These are phyloP conservation scores for Dendrobium catenatum DNA, from an alignment of 106 monocot species.

Conservation along the genomic window DNA sequence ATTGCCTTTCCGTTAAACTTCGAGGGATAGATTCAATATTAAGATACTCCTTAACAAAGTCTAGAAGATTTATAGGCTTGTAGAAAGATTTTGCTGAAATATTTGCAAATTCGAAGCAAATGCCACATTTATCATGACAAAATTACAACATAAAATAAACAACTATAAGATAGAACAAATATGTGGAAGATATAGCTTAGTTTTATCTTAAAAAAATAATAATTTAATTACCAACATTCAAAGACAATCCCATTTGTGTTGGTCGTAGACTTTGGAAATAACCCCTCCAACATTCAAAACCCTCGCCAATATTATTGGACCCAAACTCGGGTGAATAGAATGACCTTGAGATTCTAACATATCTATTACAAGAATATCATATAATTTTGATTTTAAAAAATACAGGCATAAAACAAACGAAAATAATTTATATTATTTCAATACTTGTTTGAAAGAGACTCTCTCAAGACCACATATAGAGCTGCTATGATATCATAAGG, in stretches of 20 bases:
- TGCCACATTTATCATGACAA: neutral
- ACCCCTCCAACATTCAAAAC: too few species aligned
- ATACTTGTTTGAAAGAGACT: constrained; percentile 27
- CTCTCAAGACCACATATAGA: constrained; percentile 49
- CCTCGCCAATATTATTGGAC: too few species aligned
- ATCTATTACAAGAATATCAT: constrained; percentile 14
- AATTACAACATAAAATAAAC: neutral
- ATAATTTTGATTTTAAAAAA: neutral
- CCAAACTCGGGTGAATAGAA: constrained; percentile 53
- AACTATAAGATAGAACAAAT: neutral
- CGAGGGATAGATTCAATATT: constrained; percentile 4
- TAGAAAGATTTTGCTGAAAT: constrained; percentile 53
- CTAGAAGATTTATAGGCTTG: constrained; percentile 21
- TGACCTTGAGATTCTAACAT: constrained; percentile 31
- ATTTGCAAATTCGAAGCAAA: constrained; percentile 23
- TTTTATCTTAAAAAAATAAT: neutral
- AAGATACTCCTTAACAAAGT: constrained; percentile 36
- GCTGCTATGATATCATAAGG: constrained; percentile 51
- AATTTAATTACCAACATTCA: constrained; percentile 4
- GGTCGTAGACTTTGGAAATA: constrained; percentile 80
- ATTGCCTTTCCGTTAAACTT: constrained; percentile 27
- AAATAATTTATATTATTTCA: neutral
- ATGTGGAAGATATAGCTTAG: neutral
- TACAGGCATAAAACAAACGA: neutral
- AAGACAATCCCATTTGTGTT: neutral